Evolutionary conservation across 371 early-diverging fungal genomes (phyloP), one percentile per base, ranked within the genome.

Genomic region (Coelomomyces lativittatus): DNA sequence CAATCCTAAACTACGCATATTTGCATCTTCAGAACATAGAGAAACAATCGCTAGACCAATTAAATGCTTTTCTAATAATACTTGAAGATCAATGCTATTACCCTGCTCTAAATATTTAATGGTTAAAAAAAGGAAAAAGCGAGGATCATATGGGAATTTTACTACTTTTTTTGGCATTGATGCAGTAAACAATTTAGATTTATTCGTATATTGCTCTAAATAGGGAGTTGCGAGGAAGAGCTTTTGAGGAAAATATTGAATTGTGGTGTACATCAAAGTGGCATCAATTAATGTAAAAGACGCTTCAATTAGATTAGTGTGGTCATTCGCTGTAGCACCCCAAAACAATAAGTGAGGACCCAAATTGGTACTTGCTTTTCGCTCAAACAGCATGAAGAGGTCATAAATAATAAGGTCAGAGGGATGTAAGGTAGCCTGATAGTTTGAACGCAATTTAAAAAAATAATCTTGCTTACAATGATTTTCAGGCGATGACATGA

Each of bases 91-190:
- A 4, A 78, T 29, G 39, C 47, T 53, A 4, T 60, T 62, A 29
- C 73, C 77, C 25, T 58, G 58, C 14, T 73, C 56, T 28, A 84
- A 58, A 39, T 65, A 50, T 11, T 67, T 73, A 0, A 78, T 75
- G 56, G 82, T 70, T 14, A 84, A 57, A 1, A 85, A 82, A 21
- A 83, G 52, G 49, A 84, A 66, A 56, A 82, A 87, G 5, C 63
- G 56, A 28, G 75, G 67, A 51, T 85, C 84, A 48, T 85, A 87
- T 11, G 56, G 52, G 8, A 35, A 24, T 6, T 21, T n/a, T n/a
- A n/a, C n/a, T n/a, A n/a, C n/a, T n/a, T n/a, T n/a, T n/a, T n/a
- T n/a, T n/a, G n/a, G n/a, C n/a, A n/a, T n/a, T n/a, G n/a, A n/a
- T n/a, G n/a, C n/a, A n/a, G n/a, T n/a, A n/a, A n/a, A n/a, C n/a